A percentile compares a stretch with the other conserved stretches of the same genome.
phyloP scores from a whole-genome alignment of 1,284 basidiomycete genomes.

The Tetrapyrgos nigripes region DNA sequence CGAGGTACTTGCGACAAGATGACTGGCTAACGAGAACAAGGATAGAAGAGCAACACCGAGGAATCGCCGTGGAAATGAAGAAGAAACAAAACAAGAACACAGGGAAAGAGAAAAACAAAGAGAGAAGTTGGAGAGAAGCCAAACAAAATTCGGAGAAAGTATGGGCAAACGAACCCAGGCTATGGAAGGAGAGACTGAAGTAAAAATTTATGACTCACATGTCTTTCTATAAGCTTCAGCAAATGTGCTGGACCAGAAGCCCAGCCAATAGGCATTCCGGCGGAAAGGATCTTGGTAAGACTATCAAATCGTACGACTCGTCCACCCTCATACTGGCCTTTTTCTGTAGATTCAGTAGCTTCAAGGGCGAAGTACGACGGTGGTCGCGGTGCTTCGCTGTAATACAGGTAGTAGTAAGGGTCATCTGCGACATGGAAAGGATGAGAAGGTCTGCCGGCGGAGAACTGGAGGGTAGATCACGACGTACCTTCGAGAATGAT shows the following conservation, averaged over 20 bases:
- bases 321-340: slow-evolving; percentile 64
- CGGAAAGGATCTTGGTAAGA: slow-evolving; percentile 87
- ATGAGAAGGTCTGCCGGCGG: slow-evolving; percentile 30
- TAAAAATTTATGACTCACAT: too few species aligned
- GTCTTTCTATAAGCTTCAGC: too few species aligned
- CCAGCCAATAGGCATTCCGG: slow-evolving; percentile 85
- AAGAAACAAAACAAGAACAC: neutral
- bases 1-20: too few species aligned
- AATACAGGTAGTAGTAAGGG: slow-evolving; percentile 79
- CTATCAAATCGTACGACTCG: slow-evolving; percentile 88
- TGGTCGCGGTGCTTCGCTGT: slow-evolving; percentile 64
- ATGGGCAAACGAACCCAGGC: too few species aligned
- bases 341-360: slow-evolving; percentile 43
- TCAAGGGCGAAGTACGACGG: slow-evolving; percentile 84
- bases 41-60: too few species aligned
- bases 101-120: neutral
- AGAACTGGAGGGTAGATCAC: neutral
- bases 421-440: slow-evolving; percentile 88
- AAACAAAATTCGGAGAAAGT: too few species aligned
- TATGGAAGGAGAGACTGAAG: too few species aligned
- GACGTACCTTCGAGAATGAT: slow-evolving; percentile 82
- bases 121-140: too few species aligned
- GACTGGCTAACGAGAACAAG: too few species aligned
- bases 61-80: too few species aligned
- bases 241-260: slow-evolving; percentile 81